phyloP scores from a whole-genome alignment of 1,284 basidiomycete species.

The Cutaneotrichosporon dermatis region DNA sequence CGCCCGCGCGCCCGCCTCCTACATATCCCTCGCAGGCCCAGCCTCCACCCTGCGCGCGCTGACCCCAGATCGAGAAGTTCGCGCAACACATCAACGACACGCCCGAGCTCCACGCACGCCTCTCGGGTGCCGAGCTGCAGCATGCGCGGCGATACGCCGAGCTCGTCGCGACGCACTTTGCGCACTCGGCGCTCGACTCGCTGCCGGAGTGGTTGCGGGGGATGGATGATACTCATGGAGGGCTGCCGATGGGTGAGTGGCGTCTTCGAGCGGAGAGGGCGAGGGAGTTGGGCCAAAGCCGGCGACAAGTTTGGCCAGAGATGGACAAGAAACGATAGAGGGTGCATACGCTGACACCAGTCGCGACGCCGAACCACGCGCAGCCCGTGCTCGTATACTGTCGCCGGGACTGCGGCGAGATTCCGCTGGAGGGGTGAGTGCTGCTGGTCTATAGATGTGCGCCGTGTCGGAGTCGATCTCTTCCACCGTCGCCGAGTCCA shows the following conservation, averaged over 20 bases:
- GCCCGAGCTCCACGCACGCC: slow-evolving; percentile 62
- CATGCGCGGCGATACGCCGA: slow-evolving; percentile 73
- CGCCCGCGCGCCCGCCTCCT: too few species aligned
- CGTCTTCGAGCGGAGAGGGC: neutral
- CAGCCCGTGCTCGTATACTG: slow-evolving; percentile 76
- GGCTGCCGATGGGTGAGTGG: slow-evolving; percentile 69
- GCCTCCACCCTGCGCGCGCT: neutral
- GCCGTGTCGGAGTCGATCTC: too few species aligned
- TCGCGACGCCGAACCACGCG: slow-evolving; percentile 66
- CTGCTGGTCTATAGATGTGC: slow-evolving; percentile 26
- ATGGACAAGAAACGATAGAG: neutral
- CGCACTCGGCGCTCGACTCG: slow-evolving; percentile 67
- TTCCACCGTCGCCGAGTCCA: too few species aligned
- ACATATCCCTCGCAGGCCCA: too few species aligned
- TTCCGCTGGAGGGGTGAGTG: slow-evolving; percentile 65
- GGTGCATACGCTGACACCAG: slow-evolving; percentile 49
- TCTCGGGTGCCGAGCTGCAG: slow-evolving; percentile 72
- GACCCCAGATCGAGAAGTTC: slow-evolving; percentile 72
- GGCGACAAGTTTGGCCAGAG: too few species aligned
- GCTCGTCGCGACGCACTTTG: slow-evolving; percentile 68
- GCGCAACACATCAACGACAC: slow-evolving; percentile 68
- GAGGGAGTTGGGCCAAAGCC: neutral
- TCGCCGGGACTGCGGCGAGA: slow-evolving; percentile 62
- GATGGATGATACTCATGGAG: slow-evolving; percentile 62
- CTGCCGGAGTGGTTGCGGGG: slow-evolving; percentile 68